A percentile compares a stretch with the other conserved stretches of the same genome.
Conservation (phyloP, 129 eudicot genomes). For the Centella asiatica region DNA sequence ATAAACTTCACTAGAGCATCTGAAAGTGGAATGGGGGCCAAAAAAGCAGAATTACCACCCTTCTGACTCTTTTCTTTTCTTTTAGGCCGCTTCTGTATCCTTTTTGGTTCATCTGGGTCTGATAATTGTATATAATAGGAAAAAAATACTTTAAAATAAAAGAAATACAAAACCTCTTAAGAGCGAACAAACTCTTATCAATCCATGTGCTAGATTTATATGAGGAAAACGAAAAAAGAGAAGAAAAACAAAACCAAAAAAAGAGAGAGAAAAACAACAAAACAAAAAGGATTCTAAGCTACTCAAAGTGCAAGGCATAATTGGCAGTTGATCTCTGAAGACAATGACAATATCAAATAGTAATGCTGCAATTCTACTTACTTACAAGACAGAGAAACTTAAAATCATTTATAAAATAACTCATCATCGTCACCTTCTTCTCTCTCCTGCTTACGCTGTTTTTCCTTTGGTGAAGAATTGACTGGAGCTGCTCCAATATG, state of each 20-base stretch:
- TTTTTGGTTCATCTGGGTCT: constrained; percentile 52
- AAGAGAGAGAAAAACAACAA: neutral
- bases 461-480: constrained; percentile 41
- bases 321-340: neutral
- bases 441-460: constrained; percentile 45
- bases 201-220: too few species aligned
- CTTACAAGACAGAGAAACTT: neutral
- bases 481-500: constrained; percentile 37
- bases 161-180: too few species aligned
- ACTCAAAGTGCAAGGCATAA: neutral
- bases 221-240: too few species aligned
- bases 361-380: neutral
- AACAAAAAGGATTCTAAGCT: neutral
- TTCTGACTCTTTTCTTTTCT: too few species aligned
- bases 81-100: constrained; percentile 52
- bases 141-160: neutral
- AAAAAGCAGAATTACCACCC: constrained; percentile 43
- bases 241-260: neutral
- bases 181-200: neutral
- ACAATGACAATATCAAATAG: too few species aligned
- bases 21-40: constrained; percentile 62
- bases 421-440: constrained; percentile 39
- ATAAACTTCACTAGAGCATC: constrained; percentile 66
- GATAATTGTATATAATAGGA: neutral
- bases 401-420: constrained; percentile 1